Evolutionary conservation across 202 grass and related monocot species (phyloP).

Genomic region (Cymbopogon flexuosus): DNA sequence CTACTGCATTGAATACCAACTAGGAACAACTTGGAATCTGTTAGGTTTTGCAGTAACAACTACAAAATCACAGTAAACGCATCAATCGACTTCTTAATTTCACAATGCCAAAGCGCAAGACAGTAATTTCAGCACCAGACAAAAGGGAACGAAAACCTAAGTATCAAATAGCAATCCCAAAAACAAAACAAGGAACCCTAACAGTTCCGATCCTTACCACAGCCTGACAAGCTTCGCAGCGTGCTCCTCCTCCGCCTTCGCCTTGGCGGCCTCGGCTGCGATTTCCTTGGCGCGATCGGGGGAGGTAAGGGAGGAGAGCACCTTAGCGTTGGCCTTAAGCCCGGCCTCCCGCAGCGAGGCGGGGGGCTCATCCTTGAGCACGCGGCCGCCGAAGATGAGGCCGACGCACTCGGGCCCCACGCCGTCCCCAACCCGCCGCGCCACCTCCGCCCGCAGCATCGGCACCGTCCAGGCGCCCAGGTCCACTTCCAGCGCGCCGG

Average conservation of each 20-base stretch:
- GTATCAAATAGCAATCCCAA: neutral
- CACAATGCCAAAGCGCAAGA: neutral
- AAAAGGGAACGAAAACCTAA: neutral
- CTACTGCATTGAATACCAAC: neutral
- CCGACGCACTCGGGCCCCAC: conserved; percentile 54
- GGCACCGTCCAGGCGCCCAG: conserved; percentile 63
- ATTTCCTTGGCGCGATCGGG: conserved; percentile 57
- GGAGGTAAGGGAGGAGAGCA: conserved; percentile 56
- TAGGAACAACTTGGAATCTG: neutral
- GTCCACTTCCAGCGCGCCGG: conserved; percentile 54
- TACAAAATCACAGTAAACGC: neutral
- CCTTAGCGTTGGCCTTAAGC: conserved; percentile 68
- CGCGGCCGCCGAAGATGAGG: conserved; percentile 84
- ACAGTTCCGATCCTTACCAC: conserved; percentile 34
- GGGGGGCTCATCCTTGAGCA: conserved; percentile 54
- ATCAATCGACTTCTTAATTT: neutral
- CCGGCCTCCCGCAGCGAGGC: conserved; percentile 50
- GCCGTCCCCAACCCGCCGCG: conserved; percentile 45
- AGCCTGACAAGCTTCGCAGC: conserved; percentile 55
- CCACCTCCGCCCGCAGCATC: conserved; percentile 89
- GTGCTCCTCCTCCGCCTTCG: conserved; percentile 63
- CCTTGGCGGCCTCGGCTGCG: conserved; percentile 51
- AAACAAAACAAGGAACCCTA: neutral
- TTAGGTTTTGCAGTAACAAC: neutral
- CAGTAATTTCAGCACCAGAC: conserved; percentile 1